Evolutionary conservation across 148 eudicot species (phyloP).

Genomic region (Camellia japonica): DNA sequence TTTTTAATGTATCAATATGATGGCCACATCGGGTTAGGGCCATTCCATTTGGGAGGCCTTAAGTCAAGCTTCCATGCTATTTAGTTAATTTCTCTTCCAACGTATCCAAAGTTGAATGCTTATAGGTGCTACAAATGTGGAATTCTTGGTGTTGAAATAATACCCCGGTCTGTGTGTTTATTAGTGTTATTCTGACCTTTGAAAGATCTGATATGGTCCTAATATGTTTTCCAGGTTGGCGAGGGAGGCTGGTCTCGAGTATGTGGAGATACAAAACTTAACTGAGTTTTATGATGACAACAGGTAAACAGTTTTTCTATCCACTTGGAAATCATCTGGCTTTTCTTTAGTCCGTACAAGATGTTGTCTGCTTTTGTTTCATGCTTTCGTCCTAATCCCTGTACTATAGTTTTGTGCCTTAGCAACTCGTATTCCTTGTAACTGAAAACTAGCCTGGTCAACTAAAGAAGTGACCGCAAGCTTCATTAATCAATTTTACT

Average conservation of each 20-base stretch:
- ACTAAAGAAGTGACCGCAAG: not conserved
- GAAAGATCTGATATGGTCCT: not conserved
- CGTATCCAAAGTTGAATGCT: not conserved
- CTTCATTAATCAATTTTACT: not conserved
- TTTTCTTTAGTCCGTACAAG: not conserved
- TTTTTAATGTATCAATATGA: not conserved
- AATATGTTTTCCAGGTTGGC: conserved; percentile 68
- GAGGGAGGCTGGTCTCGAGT: conserved; percentile 97
- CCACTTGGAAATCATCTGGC: not conserved
- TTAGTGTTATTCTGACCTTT: not conserved
- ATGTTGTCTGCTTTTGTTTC: not conserved
- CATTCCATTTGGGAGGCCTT: not conserved
- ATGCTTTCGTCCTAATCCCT: not conserved
- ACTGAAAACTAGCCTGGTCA: not conserved
- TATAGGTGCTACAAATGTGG: not conserved
- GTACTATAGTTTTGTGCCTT: not conserved
- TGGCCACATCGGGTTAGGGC: not conserved
- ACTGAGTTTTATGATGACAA: conserved; percentile 97
- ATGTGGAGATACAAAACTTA: conserved; percentile 84
- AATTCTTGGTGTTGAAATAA: not conserved
- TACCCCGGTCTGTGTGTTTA: not conserved
- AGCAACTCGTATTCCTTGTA: not conserved
- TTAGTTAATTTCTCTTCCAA: not conserved
- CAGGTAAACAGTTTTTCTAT: conserved; percentile 34
- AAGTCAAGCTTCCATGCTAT: not conserved